These are phyloP conservation scores for Zoysia japonica DNA, from an alignment of 176 grass and related monocot species.

Conservation along the genomic window DNA sequence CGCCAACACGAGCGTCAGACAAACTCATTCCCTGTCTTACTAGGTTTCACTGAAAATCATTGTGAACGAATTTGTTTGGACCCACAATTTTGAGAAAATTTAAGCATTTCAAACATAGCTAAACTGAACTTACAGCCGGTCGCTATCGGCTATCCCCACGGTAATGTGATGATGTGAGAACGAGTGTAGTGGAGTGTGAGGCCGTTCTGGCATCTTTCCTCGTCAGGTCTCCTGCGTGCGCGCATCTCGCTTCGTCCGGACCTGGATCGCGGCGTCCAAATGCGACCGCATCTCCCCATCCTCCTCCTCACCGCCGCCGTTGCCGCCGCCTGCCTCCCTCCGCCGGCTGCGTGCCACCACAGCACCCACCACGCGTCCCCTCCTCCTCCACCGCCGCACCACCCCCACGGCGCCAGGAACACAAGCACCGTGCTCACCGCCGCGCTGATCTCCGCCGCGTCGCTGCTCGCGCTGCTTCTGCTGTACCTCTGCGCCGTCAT, in stretches of 20 bases:
- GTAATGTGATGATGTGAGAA: no score
- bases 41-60: no score
- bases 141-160: no score
- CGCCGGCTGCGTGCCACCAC: constrained; percentile 33
- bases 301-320: constrained; percentile 4
- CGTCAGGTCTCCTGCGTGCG: background rate
- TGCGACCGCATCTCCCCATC: constrained; percentile 27
- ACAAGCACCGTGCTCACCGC: background rate
- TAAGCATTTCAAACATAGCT: no score
- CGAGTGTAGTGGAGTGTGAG: background rate
- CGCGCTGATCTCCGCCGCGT: constrained; percentile 36
- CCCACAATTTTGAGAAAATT: no score
- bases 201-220: constrained; percentile 2
- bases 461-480: constrained; percentile 50
- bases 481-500: constrained; percentile 53
- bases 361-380: background rate
- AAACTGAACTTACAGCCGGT: no score
- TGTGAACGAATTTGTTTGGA: no score
- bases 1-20: no score
- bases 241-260: background rate
- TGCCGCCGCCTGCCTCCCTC: constrained; percentile 13
- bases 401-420: background rate
- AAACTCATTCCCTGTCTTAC: no score
- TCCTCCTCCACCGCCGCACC: constrained; percentile 32
- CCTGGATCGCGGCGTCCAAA: constrained; percentile 48